Percentiles rank a stretch among this genome's conserved stretches.
Conservation (phyloP, 129 eudicot genomes). For the Ambrosia artemisiifolia region DNA sequence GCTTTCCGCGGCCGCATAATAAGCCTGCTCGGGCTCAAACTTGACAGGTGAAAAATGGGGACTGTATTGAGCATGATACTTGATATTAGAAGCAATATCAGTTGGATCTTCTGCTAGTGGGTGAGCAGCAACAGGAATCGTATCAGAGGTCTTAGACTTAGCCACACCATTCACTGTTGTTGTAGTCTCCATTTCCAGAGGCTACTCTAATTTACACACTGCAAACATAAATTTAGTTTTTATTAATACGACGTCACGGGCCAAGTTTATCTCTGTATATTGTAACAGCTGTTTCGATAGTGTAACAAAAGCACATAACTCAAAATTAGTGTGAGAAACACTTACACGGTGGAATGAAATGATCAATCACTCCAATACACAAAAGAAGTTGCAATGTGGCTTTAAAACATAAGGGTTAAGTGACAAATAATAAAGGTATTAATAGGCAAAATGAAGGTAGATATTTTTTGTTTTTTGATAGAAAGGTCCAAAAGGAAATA, state of each 20-base stretch:
- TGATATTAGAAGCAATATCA: slow-evolving; percentile 90
- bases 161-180: slow-evolving; percentile 43
- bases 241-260: too few species aligned
- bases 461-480: slow-evolving; percentile 8
- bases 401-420: neutral
- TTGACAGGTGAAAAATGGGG: slow-evolving; percentile 95
- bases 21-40: slow-evolving; percentile 98
- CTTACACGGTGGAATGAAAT: slow-evolving; percentile 22
- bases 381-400: slow-evolving; percentile 23
- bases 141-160: slow-evolving; percentile 39
- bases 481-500: slow-evolving; percentile 27
- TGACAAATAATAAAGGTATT: slow-evolving; percentile 25
- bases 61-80: slow-evolving; percentile 82
- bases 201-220: slow-evolving; percentile 18
- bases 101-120: slow-evolving; percentile 66
- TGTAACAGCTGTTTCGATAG: too few species aligned
- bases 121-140: slow-evolving; percentile 68
- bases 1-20: slow-evolving; percentile 93
- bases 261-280: too few species aligned
- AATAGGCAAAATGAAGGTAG: slow-evolving; percentile 18
- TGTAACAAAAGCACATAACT: neutral
- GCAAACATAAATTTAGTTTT: neutral
- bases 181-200: slow-evolving; percentile 46
- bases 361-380: neutral
- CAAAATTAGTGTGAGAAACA: neutral